Base-by-base conservation (phyloP, 306 rosid species). In the Dryas alaskensis region DNA sequence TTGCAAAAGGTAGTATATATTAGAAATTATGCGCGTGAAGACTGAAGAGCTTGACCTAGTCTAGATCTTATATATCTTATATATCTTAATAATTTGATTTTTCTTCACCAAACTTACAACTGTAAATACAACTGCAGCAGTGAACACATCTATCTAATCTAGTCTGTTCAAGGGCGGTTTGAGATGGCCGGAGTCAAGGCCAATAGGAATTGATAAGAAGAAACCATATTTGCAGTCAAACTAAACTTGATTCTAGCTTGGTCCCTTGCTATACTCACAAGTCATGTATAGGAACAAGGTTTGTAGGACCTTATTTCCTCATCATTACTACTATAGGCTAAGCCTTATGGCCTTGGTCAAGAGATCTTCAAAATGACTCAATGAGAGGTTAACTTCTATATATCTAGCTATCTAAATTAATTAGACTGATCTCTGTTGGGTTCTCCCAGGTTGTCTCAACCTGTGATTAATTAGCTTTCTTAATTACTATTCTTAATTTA, bases 401-500 rank as follows among this genome's bases (percentile, higher is more conserved):
- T 58, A 4, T 58, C 4, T 58, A n/a, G n/a, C n/a, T n/a, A 60
- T 40, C 31, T 46, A 22, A 22, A 22, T 22, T 75, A 71, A 31
- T 31, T 75, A 71, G 75, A 80, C 76, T 52, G 14, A 25, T 57
- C 55, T 74, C 55, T 74, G 72, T 54, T 70, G 39, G 76, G 76
- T 68, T 70, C 81, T 79, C 86, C 92, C 84, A 75, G 85, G 81
- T 82, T 82, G 88, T 89, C 86, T 88, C 84, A 81, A 81, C 80
- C 76, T 76, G 86, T 86, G 83, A 71, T 55, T 22, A 10, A 47
- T 58, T 67, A 72, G 49, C 61, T 77, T 72, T 69, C 80, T 60
- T 70, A 51, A 12, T 31, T 31, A 31, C 37, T 39, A 39, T 13
- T 13, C 8, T 2, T 6, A 42, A n/a, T 43, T 54, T 52, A 51